Base-by-base conservation (phyloP, 306 rosid genomes). In the Rosa persica region DNA sequence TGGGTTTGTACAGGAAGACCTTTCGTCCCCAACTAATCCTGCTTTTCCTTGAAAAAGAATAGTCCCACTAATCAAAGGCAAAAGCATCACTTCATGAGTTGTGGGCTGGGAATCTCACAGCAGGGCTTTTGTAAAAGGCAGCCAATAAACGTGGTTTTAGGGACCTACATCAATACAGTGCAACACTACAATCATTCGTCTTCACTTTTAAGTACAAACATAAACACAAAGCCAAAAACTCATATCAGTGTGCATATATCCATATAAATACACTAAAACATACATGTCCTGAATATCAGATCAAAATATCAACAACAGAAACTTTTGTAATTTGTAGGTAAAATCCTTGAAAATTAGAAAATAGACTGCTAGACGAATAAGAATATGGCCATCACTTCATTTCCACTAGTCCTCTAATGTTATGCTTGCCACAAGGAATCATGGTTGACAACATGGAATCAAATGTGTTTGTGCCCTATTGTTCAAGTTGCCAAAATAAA, bases 51-150 rank as follows among this genome's bases (percentile, higher is more conserved):
- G 82, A 80, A 73, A 86, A 82, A 47, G 55, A 78, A 25, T 23
- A 46, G 70, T 74, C 60, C 80, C 86, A 81, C 82, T 74, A 13
- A 81, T 78, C 76, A 44, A 83, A 86, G 84, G 87, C 82, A 85
- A 81, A 85, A 78, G 84, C 73, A 72, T 47, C 83, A 60, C 76
- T 75, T 44, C 36, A 65, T 38, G 71, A 81, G 76, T 76, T 72
- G 77, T 75, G 43, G 84, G 72, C 16, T 66, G 73, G 79, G 79
- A 80, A 67, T 80, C 84, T 54, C 49, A 58, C 36, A 46, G 76
- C 60, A 47, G 64, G 25, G 38, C 82, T 52, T 76, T 49, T 62
- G 66, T 54, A 49, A 58, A 82, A 76, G 54, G 44, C 72, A 51
- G 55, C 64, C 78, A 68, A 76, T 75, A 82, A 89, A 82, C 54